Evolutionary conservation across 2,329 filamentous ascomycete genomes (phyloP), one percentile per base, ranked within the genome.

Genomic region (Fusarium bactridioides): DNA sequence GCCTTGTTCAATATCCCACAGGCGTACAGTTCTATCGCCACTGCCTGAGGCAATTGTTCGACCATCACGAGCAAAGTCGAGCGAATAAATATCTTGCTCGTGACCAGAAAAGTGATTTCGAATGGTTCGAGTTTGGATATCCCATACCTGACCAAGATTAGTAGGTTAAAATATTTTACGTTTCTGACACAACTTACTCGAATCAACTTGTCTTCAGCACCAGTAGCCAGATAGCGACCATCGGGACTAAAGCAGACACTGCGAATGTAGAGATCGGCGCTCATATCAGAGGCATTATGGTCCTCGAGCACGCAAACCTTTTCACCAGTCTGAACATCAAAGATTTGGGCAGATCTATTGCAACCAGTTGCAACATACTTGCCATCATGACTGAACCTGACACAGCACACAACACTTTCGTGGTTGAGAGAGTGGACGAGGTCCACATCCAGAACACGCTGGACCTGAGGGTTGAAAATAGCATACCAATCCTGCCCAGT

Each of bases 211-310:
- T 99, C 96, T 82, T 99, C 96, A 4, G 96, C 96, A 80, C 96
- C 96, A 21, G 96, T 99, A 9, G 96, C 96, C 38, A 99, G 89
- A 77, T 94, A 97, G 79, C 93, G 92, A 69, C 96, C 95, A 81
- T 98, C 95, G 18, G 96, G 96, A 80, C 95, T 98, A 87, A 99
- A 99, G 87, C 96, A 99, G 61, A 99, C 96, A 78, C 95, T 98
- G 77, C 96, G 88, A 77, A 99, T 99, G 82, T 98, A 99, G 37
- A 99, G 86, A 83, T 99, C 96, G 33, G 95, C 95, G 61, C 93
- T 92, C 76, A 95, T 91, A 74, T 97, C 94, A 15, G 78, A 75
- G 50, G 94, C 93, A 50, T 88, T 92, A 76, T 95, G 93, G 77
- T 99, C 96, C 81, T 97, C 94, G 38, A 98, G 86, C 66, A 96